A percentile compares a stretch with the other conserved stretches of the same genome.
These are phyloP conservation scores for Chlorella sp. DNA, from an alignment of 139 green algal genomes.

Conservation along the genomic window DNA sequence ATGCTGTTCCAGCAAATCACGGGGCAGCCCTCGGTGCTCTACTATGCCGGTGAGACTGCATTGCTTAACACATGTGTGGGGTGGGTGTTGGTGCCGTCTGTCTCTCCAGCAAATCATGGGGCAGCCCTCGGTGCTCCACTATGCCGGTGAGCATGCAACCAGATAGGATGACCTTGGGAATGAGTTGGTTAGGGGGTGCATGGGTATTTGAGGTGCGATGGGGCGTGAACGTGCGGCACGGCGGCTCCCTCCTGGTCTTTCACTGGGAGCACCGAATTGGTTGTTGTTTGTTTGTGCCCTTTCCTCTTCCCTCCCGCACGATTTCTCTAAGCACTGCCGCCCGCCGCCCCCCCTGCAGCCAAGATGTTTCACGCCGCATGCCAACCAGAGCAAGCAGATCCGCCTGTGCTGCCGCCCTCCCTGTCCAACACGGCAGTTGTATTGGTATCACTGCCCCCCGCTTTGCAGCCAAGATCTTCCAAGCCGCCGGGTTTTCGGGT, in stretches of 20 bases:
- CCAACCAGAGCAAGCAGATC: no score
- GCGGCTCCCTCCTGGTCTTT: no score
- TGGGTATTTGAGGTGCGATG: no score
- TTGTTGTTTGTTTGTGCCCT: background rate
- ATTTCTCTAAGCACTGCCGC: background rate
- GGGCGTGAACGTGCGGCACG: no score
- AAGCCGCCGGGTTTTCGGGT: conserved; percentile 75
- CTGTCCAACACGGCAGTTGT: no score
- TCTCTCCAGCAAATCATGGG: conserved; percentile 94
- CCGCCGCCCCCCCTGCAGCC: background rate
- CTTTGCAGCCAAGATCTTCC: conserved; percentile 59
- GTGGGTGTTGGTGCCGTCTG: no score
- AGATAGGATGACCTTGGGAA: no score
- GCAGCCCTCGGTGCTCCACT: conserved; percentile 69
- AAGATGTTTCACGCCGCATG: conserved; percentile 79
- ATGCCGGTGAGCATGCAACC: background rate
- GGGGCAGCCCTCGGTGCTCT: conserved; percentile 93
- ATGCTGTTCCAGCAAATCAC: conserved; percentile 95
- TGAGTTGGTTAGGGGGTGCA: no score
- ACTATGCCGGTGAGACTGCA: conserved; percentile 75
- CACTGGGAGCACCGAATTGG: no score
- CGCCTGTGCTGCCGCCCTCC: no score
- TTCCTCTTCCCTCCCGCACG: background rate
- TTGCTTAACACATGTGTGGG: no score
- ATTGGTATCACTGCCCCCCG: no score